These are phyloP conservation scores for Hordeum vulgare DNA, from an alignment of 176 grass and related monocot species.

Conservation along the genomic window MorexV3_pseudomolecules_assembly NC_058519.1:468708049-468708548, in stretches of 20 bases:
- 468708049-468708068: conserved; percentile 69
- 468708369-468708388: conserved; percentile 53
- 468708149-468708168: neutral
- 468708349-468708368: conserved; percentile 41
- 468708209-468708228: conserved; percentile 38
- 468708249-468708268: conserved; percentile 46
- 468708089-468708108: conserved; percentile 7
- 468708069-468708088: conserved; percentile 9
- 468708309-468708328: conserved; percentile 50
- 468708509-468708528: neutral
- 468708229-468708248: conserved; percentile 48
- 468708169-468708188: conserved; percentile 18
- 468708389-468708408: conserved; percentile 34
- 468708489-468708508: neutral
- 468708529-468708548: neutral
- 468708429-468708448: neutral
- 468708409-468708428: neutral
- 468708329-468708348: conserved; percentile 36
- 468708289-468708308: conserved; percentile 40
- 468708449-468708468: neutral
- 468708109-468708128: neutral
- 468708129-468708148: neutral
- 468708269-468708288: conserved; percentile 52
- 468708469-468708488: neutral
- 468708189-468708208: conserved; percentile 64